Evolutionary conservation across 306 rosid species (phyloP).

Genomic region (Acacia melanoxylon): DNA sequence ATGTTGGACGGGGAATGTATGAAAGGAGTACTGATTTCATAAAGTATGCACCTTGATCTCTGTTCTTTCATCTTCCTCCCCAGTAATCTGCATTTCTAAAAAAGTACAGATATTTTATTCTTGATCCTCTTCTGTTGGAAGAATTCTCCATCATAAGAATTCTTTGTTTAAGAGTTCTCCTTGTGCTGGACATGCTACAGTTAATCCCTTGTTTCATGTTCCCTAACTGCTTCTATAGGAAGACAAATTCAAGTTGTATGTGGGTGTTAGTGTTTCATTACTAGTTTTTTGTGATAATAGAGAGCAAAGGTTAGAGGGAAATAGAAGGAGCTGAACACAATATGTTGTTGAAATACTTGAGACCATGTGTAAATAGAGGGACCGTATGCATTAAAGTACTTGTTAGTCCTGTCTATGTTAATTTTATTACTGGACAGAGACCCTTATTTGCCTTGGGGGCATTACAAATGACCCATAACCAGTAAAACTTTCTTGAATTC

Average conservation of each 20-base stretch:
- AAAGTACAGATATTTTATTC: conserved; percentile 7
- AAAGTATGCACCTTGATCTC: conserved; percentile 53
- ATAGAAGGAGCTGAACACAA: neutral
- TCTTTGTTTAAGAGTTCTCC: neutral
- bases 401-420: neutral
- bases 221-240: neutral
- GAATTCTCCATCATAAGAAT: neutral
- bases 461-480: neutral
- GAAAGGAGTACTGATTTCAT: conserved; percentile 87
- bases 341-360: neutral
- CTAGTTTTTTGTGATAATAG: neutral
- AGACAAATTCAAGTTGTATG: neutral
- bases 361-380: neutral
- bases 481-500: neutral
- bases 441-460: neutral
- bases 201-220: neutral
- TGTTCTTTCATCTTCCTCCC: neutral
- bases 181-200: neutral
- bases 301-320: neutral
- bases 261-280: neutral
- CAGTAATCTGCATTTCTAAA: neutral
- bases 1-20: conserved; percentile 96
- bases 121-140: neutral
- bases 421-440: neutral
- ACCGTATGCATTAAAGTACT: neutral